phyloP scores from a whole-genome alignment of 768 basidiomycete species.

The Royoungia palumana region DNA sequence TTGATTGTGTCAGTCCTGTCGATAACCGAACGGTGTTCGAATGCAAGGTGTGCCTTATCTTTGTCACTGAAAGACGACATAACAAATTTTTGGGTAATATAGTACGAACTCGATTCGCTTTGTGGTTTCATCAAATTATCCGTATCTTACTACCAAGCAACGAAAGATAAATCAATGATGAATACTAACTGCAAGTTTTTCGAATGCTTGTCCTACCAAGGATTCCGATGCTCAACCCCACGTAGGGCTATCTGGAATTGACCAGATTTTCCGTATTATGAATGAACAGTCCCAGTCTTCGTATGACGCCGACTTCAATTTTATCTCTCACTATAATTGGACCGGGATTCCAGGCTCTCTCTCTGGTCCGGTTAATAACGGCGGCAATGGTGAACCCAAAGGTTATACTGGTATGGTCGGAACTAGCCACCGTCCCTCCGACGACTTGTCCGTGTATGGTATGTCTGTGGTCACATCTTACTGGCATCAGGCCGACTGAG shows the following conservation, averaged over 20 bases:
- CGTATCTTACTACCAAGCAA: slow-evolving; percentile 66
- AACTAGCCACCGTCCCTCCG: slow-evolving; percentile 74
- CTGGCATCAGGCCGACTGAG: background rate
- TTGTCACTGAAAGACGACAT: background rate
- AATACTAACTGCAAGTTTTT: slow-evolving; percentile 56
- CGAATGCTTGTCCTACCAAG: background rate
- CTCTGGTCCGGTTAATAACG: slow-evolving; percentile 60
- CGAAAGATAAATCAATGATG: slow-evolving; percentile 68
- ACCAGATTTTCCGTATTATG: slow-evolving; percentile 73
- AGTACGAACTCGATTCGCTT: slow-evolving; percentile 80
- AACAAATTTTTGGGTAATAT: background rate
- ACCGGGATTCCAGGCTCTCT: slow-evolving; percentile 62
- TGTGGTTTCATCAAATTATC: slow-evolving; percentile 80
- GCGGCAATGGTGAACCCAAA: slow-evolving; percentile 73
- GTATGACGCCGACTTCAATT: slow-evolving; percentile 68
- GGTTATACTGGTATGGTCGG: slow-evolving; percentile 71
- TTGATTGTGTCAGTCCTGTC: slow-evolving; percentile 47
- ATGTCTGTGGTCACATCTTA: slow-evolving; percentile 9
- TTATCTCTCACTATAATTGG: slow-evolving; percentile 80
- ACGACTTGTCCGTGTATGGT: slow-evolving; percentile 70
- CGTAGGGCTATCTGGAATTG: slow-evolving; percentile 63
- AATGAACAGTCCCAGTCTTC: slow-evolving; percentile 71
- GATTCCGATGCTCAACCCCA: background rate
- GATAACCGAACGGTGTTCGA: slow-evolving; percentile 72
- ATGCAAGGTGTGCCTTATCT: slow-evolving; percentile 57